Base-by-base conservation (phyloP, 2,329 filamentous ascomycete genomes). In the Diaporthe sp. region DNA sequence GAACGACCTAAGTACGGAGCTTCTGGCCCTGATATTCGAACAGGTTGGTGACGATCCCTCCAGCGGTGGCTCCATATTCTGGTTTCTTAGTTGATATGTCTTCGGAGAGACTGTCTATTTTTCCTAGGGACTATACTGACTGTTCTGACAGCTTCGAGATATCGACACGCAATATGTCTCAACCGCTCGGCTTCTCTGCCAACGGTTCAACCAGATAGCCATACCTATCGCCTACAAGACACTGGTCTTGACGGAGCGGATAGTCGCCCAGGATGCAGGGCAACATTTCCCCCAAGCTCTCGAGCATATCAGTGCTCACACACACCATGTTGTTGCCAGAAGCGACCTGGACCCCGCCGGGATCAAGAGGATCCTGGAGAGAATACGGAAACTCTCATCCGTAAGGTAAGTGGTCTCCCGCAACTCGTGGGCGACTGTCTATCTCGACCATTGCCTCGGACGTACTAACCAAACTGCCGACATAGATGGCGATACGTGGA, bases 171-270 rank as follows among this genome's bases (percentile, higher is more conserved):
- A 75, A 37, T 82, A 85, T 17, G 77, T 87, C 46, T 79, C 80
- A 28, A 77, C 78, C 51, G 79, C 81, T 71, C 85, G 86, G n/a
- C 78, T 82, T 68, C 78, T 85, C 31, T 88, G 84, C 53, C 82
- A 78, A 69, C 81, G 83, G 46, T 83, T 88, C 62, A 80, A 87
- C 72, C 81, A 81, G 22, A 83, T 88, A 55, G 82, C 84, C 53
- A 86, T 83, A 15, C 87, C 87, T 0, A 83, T 88, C 31, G 79
- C 81, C 53, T 89, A 88, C 78, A 82, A 82, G 44, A 81, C 79
- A 12, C 73, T 88, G 31, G 78, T 78, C 1, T 78, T 88, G 28
- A 87, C 84, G 69, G 79, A 82, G 57, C 75, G 77, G 51, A 82
- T 88, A 17, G 81, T 87, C 65, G 79, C 80, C 15, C 79, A 80